Percentiles rank a stretch among this genome's conserved stretches.
Conservation (phyloP, 2,329 filamentous ascomycete species). For the Plenodomus lindquistii region DNA sequence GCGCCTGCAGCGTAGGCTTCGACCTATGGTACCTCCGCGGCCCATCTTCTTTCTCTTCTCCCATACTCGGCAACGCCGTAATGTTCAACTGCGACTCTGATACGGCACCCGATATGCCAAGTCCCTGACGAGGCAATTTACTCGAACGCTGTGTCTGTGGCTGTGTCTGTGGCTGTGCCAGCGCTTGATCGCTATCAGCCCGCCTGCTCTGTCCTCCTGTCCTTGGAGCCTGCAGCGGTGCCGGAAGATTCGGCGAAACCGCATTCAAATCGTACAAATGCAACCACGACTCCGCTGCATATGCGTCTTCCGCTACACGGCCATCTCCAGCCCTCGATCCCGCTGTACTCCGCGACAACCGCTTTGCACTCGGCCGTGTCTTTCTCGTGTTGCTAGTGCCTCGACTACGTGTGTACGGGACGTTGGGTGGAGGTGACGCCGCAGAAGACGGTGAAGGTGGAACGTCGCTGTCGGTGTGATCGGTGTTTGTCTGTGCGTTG, state of each 20-base stretch:
- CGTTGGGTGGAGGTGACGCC: slow-evolving; percentile 21
- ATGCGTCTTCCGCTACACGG: slow-evolving; percentile 6
- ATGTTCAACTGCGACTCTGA: slow-evolving; percentile 27
- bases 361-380: slow-evolving; percentile 1
- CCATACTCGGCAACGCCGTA: slow-evolving; percentile 35
- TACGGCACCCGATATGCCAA: slow-evolving; percentile 2
- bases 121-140: slow-evolving; percentile 3
- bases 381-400: slow-evolving; percentile 1
- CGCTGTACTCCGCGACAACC: slow-evolving; percentile 1
- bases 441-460: slow-evolving; percentile 4
- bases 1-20: slow-evolving; percentile 12
- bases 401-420: slow-evolving; percentile 12
- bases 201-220: slow-evolving; percentile 6
- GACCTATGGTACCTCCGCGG: slow-evolving; percentile 14
- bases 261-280: slow-evolving; percentile 11
- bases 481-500: slow-evolving; percentile 4
- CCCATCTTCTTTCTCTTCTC: slow-evolving; percentile 8
- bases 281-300: slow-evolving; percentile 9
- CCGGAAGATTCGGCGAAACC: slow-evolving; percentile 4
- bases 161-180: slow-evolving; percentile 9
- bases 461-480: slow-evolving; percentile 17
- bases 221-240: slow-evolving; percentile 4
- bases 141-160: slow-evolving; percentile 15
- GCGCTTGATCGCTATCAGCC: neutral
- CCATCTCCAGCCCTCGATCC: slow-evolving; percentile 4